These are phyloP conservation scores for Xylariaceae sp. DNA, from an alignment of 2,329 filamentous ascomycete genomes.

Conservation along the genomic window DNA sequence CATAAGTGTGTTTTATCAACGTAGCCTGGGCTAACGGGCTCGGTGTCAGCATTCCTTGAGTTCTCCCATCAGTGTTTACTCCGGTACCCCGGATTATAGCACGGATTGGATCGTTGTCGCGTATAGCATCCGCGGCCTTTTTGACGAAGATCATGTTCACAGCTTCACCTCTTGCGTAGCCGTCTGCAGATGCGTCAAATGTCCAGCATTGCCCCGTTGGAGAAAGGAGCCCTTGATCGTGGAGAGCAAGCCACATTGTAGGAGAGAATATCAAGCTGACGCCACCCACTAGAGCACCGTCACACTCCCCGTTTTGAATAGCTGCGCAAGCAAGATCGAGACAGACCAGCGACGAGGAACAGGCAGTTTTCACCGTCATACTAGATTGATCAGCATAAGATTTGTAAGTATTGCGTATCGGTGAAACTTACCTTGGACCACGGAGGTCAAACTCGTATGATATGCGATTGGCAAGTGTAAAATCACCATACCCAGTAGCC, in stretches of 20 bases:
- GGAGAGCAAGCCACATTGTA: conserved; percentile 8
- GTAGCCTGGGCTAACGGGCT: conserved; percentile 33
- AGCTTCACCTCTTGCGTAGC: conserved; percentile 44
- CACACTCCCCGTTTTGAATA: conserved; percentile 22
- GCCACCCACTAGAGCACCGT: conserved; percentile 29
- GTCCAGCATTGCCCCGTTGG: conserved; percentile 21
- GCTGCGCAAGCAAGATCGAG: conserved; percentile 33
- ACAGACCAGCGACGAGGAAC: conserved; percentile 31
- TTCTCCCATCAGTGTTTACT: conserved; percentile 33
- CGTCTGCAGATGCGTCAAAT: conserved; percentile 37
- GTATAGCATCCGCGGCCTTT: conserved; percentile 36
- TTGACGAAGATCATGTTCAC: conserved; percentile 38
- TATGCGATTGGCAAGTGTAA: conserved; percentile 23
- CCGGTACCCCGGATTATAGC: conserved; percentile 26
- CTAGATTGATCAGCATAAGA: conserved; percentile 1
- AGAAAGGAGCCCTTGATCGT: conserved; percentile 14
- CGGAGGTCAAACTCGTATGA: conserved; percentile 21
- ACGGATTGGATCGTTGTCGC: conserved; percentile 36
- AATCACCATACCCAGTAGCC: conserved; percentile 6
- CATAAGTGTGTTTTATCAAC: conserved; percentile 37
- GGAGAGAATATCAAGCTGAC: conserved; percentile 27
- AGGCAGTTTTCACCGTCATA: conserved; percentile 26
- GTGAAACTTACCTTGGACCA: conserved; percentile 18
- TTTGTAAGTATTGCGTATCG: not conserved
- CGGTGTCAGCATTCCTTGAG: conserved; percentile 37